Evolutionary conservation across 495 filamentous ascomycete genomes (phyloP), one percentile per base, ranked within the genome.

Genomic region (Choiromyces venosus): DNA sequence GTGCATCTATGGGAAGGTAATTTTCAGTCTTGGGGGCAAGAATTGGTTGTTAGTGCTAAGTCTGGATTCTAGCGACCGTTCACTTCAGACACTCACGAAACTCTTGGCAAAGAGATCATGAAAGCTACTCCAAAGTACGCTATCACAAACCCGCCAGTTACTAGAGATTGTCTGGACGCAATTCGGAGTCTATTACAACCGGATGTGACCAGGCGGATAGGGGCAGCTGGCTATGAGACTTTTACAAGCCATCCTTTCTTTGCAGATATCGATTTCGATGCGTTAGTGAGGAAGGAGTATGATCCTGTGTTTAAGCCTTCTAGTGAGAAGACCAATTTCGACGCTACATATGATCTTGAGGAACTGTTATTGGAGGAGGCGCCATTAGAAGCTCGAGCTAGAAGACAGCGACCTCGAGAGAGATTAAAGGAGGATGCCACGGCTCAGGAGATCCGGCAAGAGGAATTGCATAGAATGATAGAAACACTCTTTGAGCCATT

Each of bases 271-370:
- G 92, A 98, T 81, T 99, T 99, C 71, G 89, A 86, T 25, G 91
- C 91, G 2, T 83, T 99, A 42, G 92, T 96, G 81, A 85, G 89
- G 68, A 99, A 97, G 81, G 90, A 96, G 82, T 88, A 97, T 71
- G 90, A 94, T 67, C 94, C 95, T 0, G 88, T 98, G 0, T 99
- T 99, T 84, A 86, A 88, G 35, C 95, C 95, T 8, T 96, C 94
- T 0, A 91, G 92, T 67, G 95, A 99, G 68, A 99, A 99, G 87
- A 97, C 96, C 8, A 99, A 99, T 82, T 99, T 99, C 75, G 95
- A 99, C 83, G 95, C 95, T 6, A 99, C 95, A 1, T 99, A 99
- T 81, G 95, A 99, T 83, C 83, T 99, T 70, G 95, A 99, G 81
- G 95, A 99, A 82, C 83, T 99, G 37, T 83, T 99, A 35, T 83